Evolutionary conservation across 148 eudicot genomes (phyloP).

Genomic region (Chenopodium album): DNA sequence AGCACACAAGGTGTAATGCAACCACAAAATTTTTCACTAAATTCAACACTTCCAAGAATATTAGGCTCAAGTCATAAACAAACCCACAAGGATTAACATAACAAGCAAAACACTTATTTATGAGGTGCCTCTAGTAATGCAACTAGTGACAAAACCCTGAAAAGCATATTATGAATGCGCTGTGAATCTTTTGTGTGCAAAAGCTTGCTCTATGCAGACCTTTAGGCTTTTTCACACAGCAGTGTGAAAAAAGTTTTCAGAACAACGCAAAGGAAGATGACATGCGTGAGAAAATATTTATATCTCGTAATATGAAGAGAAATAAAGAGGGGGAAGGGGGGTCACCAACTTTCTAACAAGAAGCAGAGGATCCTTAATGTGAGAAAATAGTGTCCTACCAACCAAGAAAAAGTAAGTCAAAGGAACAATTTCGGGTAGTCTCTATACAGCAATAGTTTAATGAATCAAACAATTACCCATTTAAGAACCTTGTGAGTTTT

Average conservation of each 20-base stretch:
- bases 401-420: too few relatives aligned
- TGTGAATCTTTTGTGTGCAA: not conserved
- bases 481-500: too few relatives aligned
- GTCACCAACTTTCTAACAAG: too few relatives aligned
- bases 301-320: not conserved
- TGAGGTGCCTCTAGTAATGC: not conserved
- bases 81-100: not conserved
- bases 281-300: not conserved
- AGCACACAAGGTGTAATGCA: not conserved
- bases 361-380: too few relatives aligned
- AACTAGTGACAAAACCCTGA: not conserved
- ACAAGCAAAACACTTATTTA: not conserved
- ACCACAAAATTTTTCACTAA: not conserved
- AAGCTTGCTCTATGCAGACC: not conserved
- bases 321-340: too few relatives aligned
- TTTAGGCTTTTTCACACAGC: not conserved
- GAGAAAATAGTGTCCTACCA: too few relatives aligned
- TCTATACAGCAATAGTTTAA: too few relatives aligned
- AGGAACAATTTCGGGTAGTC: too few relatives aligned
- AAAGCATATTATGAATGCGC: not conserved
- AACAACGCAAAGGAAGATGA: not conserved
- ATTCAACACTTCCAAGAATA: not conserved
- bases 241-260: not conserved
- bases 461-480: too few relatives aligned
- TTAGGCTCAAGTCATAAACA: not conserved